Percentiles rank a stretch among this genome's conserved stretches.
Evolutionary conservation across 2,329 filamentous ascomycete genomes (phyloP).

Genomic region (Parastagonospora nodorum): DNA sequence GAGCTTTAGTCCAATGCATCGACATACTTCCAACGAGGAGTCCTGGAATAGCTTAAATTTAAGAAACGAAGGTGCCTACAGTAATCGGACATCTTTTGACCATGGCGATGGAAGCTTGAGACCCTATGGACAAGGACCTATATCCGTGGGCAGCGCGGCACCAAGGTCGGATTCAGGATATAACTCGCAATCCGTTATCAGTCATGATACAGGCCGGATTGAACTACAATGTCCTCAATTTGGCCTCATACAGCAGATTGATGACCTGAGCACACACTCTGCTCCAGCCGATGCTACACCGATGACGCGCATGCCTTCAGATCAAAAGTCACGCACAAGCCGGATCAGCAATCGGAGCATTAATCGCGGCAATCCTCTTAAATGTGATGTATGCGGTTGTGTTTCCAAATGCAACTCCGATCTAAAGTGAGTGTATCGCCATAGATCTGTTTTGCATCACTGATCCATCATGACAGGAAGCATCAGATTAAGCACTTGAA

Average conservation of each 20-base stretch:
- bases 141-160: slow-evolving; percentile 5
- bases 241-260: slow-evolving; percentile 17
- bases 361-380: slow-evolving; percentile 14
- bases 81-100: slow-evolving; percentile 4
- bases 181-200: slow-evolving; percentile 37
- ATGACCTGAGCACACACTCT: slow-evolving; percentile 22
- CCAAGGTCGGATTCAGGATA: slow-evolving; percentile 42
- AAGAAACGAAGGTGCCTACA: slow-evolving; percentile 13
- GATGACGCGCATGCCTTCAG: slow-evolving; percentile 20
- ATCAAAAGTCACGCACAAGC: slow-evolving; percentile 33
- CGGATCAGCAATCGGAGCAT: slow-evolving; percentile 32
- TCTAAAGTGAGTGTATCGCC: slow-evolving; percentile 36
- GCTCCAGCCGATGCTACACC: slow-evolving; percentile 17
- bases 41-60: slow-evolving; percentile 35
- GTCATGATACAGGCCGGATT: slow-evolving; percentile 29
- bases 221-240: slow-evolving; percentile 26
- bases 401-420: slow-evolving; percentile 44
- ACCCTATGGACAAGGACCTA: slow-evolving; percentile 13
- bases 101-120: slow-evolving; percentile 19
- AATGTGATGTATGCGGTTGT: slow-evolving; percentile 29
- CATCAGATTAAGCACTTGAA: slow-evolving; percentile 73
- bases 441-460: neutral
- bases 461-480: slow-evolving; percentile 63
- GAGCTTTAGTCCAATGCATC: slow-evolving; percentile 13
- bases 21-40: slow-evolving; percentile 20